These are phyloP conservation scores for Evansstolkia leycettana DNA, from an alignment of 495 filamentous ascomycete species.

Conservation along the genomic window DNA sequence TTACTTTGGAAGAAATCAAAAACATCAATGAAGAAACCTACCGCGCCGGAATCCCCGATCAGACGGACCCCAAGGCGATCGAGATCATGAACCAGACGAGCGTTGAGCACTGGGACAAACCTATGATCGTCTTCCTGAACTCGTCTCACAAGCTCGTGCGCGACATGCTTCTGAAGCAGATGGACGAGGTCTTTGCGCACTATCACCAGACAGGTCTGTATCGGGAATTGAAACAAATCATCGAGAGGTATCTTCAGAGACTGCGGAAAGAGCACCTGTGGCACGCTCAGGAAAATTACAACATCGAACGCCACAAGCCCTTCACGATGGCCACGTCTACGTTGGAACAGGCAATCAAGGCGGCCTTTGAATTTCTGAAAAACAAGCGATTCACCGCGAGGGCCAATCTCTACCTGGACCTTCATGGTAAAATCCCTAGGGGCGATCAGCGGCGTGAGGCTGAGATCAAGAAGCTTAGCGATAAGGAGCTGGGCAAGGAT, in stretches of 20 bases:
- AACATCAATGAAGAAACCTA: constrained; percentile 26
- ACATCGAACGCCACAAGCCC: constrained; percentile 18
- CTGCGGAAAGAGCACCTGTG: constrained; percentile 12
- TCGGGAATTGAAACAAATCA: constrained; percentile 14
- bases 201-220: constrained; percentile 27
- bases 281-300: constrained; percentile 11
- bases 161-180: constrained; percentile 14
- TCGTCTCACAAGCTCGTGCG: constrained; percentile 17
- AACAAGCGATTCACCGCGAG: constrained; percentile 7
- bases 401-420: constrained; percentile 5
- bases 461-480: constrained; percentile 12
- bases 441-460: constrained; percentile 7
- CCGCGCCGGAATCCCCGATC: constrained; percentile 23
- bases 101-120: constrained; percentile 26
- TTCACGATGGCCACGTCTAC: constrained; percentile 22
- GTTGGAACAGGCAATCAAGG: constrained; percentile 8
- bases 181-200: constrained; percentile 20
- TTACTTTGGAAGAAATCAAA: constrained; percentile 19
- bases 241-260: constrained; percentile 15
- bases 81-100: constrained; percentile 26
- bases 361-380: constrained; percentile 3
- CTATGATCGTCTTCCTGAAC: constrained; percentile 18
- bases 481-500: constrained; percentile 27
- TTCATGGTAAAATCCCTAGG: constrained; percentile 1
- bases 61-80: constrained; percentile 29